Percentiles rank a stretch among this genome's conserved stretches.
These are phyloP conservation scores for Plasmodium coatneyi DNA, from an alignment of 169 alveolate genomes.

Conservation along the genomic window DNA sequence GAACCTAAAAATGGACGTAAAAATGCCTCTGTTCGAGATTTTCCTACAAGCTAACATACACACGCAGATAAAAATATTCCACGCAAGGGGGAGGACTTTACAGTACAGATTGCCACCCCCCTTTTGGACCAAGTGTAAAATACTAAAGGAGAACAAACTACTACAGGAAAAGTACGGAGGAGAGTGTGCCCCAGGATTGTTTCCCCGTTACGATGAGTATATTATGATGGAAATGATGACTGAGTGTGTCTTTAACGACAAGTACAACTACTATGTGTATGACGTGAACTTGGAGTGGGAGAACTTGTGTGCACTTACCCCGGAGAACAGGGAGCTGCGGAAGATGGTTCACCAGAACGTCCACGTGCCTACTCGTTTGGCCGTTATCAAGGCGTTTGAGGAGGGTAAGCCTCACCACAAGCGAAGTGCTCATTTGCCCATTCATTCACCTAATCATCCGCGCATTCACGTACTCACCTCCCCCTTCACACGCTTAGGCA, in stretches of 20 bases:
- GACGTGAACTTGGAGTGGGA: slow-evolving; percentile 81
- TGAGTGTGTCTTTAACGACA: slow-evolving; percentile 74
- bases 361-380: slow-evolving; percentile 81
- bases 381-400: slow-evolving; percentile 81
- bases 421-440: neutral
- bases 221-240: slow-evolving; percentile 77
- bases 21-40: slow-evolving; percentile 72
- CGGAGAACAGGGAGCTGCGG: slow-evolving; percentile 78
- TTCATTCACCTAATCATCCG: neutral
- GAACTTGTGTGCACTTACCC: slow-evolving; percentile 79
- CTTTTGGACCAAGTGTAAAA: slow-evolving; percentile 78
- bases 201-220: slow-evolving; percentile 79
- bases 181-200: slow-evolving; percentile 79
- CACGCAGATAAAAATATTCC: slow-evolving; percentile 71
- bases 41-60: slow-evolving; percentile 71
- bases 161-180: slow-evolving; percentile 81
- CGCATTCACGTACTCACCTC: too few species aligned
- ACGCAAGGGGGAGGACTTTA: slow-evolving; percentile 74
- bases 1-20: slow-evolving; percentile 67
- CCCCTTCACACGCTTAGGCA: slow-evolving; percentile 19
- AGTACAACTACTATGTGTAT: slow-evolving; percentile 65
- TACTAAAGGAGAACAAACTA: slow-evolving; percentile 73
- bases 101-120: slow-evolving; percentile 76
- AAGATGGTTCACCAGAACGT: slow-evolving; percentile 77
- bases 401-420: too few species aligned